Percentiles rank a stretch among this genome's conserved stretches.
Conservation (phyloP, 148 eudicot genomes). For the Fagopyrum tataricum region DNA sequence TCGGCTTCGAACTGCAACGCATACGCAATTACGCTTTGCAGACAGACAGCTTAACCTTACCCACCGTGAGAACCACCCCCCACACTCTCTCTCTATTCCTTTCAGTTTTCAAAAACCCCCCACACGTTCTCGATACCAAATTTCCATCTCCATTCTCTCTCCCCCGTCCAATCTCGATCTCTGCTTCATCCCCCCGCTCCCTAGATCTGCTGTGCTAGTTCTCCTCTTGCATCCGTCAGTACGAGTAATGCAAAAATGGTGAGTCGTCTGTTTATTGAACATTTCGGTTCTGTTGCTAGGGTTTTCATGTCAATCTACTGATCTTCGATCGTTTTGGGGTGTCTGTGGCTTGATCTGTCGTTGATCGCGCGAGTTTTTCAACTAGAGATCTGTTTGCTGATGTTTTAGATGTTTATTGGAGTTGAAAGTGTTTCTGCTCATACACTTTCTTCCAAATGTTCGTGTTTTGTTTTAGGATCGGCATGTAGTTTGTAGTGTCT, state of each 20-base stretch:
- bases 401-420: neutral
- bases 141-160: neutral
- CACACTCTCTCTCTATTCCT: neutral
- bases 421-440: neutral
- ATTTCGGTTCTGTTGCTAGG: constrained; percentile 8
- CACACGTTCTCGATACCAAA: neutral
- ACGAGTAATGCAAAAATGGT: constrained; percentile 11
- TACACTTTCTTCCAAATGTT: neutral
- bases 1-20: neutral
- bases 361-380: neutral
- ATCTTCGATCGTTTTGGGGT: neutral
- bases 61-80: neutral
- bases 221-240: neutral
- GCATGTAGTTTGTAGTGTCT: neutral
- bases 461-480: neutral
- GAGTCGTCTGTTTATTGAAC: constrained; percentile 2
- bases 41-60: neutral
- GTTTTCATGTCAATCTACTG: neutral
- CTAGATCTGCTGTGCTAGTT: neutral
- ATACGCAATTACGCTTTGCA: neutral
- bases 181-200: neutral
- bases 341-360: constrained; percentile 4
- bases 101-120: neutral
- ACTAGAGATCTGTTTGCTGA: neutral
- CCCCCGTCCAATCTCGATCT: neutral